These are phyloP conservation scores for Scutellaria galericulata DNA, from an alignment of 257 asterid genomes.

Conservation along the genomic window DNA sequence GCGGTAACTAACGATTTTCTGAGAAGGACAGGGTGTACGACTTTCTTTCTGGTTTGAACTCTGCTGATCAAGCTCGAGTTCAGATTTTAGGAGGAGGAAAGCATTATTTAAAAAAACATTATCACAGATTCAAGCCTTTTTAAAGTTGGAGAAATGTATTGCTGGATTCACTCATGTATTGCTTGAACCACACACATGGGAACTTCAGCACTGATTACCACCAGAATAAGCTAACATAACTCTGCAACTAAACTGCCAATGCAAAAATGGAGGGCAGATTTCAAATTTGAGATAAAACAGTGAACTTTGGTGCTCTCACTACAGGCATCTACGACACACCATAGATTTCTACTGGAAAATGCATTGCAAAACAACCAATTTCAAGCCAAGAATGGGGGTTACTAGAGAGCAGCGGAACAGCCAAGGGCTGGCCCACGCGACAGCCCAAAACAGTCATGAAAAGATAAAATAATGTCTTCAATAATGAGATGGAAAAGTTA, in stretches of 20 bases:
- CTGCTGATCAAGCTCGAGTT: not conserved
- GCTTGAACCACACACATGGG: not conserved
- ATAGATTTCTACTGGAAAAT: not conserved
- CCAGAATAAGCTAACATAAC: not conserved
- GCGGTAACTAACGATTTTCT: too few species aligned
- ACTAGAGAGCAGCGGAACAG: not conserved
- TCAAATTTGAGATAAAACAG: too few species aligned
- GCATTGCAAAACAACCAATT: not conserved
- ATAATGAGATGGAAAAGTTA: too few species aligned
- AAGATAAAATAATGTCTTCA: too few species aligned
- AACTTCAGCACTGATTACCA: not conserved
- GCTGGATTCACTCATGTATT: not conserved
- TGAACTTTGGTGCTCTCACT: too few species aligned
- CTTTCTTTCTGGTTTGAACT: too few species aligned
- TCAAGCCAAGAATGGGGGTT: not conserved
- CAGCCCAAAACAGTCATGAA: not conserved
- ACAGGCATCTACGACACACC: not conserved
- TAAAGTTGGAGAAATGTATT: not conserved
- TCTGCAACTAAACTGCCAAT: not conserved
- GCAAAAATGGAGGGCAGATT: not conserved
- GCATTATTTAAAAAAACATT: too few species aligned
- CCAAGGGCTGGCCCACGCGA: not conserved
- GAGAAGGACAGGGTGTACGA: too few species aligned
- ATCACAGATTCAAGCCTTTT: not conserved
- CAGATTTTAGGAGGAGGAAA: not conserved